Evolutionary conservation across 2,329 filamentous ascomycete species (phyloP), one percentile per base, ranked within the genome.

Genomic region (Aspergillus sp.): DNA sequence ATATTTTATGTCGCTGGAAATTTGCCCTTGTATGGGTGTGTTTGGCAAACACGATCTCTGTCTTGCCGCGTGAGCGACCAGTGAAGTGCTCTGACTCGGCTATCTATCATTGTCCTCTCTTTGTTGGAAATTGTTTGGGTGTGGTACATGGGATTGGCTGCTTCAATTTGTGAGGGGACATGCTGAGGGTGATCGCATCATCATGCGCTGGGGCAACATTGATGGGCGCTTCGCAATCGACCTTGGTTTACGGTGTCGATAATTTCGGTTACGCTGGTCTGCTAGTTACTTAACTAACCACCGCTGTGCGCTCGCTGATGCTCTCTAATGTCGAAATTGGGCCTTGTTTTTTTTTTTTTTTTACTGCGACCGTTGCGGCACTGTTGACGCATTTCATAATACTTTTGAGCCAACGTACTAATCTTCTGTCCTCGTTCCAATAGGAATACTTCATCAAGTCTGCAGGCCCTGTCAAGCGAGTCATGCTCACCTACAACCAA

Each of bases 371-470:
- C 60, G 49, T 58, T 58, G 61, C 68, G 62, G 56, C 62, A 61
- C 64, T 63, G 63, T 66, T 61, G 49, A 56, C 59, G 59, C 58
- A n/a, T 64, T 64, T 57, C 33, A 62, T 62, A 56, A 58, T 60
- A 33, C 50, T 57, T 41, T 66, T 66, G 61, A 58, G 63, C 70
- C 63, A 63, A 68, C 71, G 69, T 78, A 79, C 79, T 81, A 68
- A 81, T 80, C 66, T 63, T 68, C 61, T 71, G 61, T 67, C 55
- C 68, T 81, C 76, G 77, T 78, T 76, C 77, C 77, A 31, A 78
- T 91, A 99, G 95, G 95, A 99, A 81, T 99, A 98, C 79, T 98
- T 99, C 77, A 80, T 83, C 72, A 89, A 91, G 73, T 89, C 90
- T 69, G 87, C 96, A 75, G 93, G 93, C 67, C 86, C 90, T 63